phyloP scores from a whole-genome alignment of 2,329 filamentous ascomycete genomes.

The Venturia oleaginea region DNA sequence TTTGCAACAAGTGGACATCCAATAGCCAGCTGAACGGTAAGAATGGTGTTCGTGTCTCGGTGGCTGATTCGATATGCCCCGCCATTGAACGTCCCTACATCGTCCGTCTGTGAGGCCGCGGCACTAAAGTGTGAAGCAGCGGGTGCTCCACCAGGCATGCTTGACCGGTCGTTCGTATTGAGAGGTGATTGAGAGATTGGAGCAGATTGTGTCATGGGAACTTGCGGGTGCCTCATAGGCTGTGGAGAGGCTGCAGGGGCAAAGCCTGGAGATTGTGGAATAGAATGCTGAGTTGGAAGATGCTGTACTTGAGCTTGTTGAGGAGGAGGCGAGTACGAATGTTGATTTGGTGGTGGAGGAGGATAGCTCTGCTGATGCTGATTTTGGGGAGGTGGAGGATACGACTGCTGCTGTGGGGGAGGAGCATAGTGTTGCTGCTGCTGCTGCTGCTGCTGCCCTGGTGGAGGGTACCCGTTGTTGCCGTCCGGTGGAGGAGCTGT shows the following conservation, averaged over 20 bases:
- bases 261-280: not conserved
- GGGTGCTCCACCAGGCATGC: conserved; percentile 32
- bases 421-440: conserved; percentile 16
- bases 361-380: conserved; percentile 18
- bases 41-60: conserved; percentile 77
- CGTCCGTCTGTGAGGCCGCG: conserved; percentile 58
- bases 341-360: conserved; percentile 20
- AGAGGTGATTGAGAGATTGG: conserved; percentile 22
- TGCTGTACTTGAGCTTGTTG: conserved; percentile 10
- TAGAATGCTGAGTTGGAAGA: conserved; percentile 8
- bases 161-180: conserved; percentile 23
- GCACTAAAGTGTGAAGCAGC: conserved; percentile 53
- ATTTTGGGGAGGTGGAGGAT: conserved; percentile 15
- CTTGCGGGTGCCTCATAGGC: conserved; percentile 13
- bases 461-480: not conserved
- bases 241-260: conserved; percentile 17
- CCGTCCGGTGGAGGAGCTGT: conserved; percentile 7
- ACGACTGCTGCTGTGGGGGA: conserved; percentile 10
- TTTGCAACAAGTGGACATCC: conserved; percentile 75
- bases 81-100: conserved; percentile 94
- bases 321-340: conserved; percentile 27
- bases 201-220: conserved; percentile 20
- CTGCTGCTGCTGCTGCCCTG: conserved; percentile 9
- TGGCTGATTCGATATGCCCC: conserved; percentile 91
- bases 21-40: conserved; percentile 83